These are phyloP conservation scores for Endotrypanum monterogeii DNA, from an alignment of 208 protist species.

Conservation along the genomic window DNA sequence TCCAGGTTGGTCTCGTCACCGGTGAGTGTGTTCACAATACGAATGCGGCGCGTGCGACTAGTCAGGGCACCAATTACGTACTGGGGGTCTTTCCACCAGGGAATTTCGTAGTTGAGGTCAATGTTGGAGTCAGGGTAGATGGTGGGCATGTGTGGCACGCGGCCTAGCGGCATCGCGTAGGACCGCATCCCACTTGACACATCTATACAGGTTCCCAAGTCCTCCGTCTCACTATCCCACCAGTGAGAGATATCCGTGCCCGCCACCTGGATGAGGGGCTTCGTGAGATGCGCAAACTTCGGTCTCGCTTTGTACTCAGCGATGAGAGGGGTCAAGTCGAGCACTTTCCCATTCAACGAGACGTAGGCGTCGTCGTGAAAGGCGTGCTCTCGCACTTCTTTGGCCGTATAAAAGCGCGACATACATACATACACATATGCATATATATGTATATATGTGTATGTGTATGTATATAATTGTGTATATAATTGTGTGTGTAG, in stretches of 20 bases:
- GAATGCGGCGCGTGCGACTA: conserved; percentile 85
- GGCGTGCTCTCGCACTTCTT: conserved; percentile 90
- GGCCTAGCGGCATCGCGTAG: conserved; percentile 87
- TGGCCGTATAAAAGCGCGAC: conserved; percentile 87
- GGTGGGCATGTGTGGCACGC: conserved; percentile 90
- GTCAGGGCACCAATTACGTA: conserved; percentile 91
- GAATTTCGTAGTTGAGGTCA: conserved; percentile 81
- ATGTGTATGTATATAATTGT: too few species aligned
- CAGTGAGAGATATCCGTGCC: conserved; percentile 93
- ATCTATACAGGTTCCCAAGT: conserved; percentile 88
- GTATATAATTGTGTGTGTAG: too few species aligned
- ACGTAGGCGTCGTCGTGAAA: conserved; percentile 90
- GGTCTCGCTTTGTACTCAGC: conserved; percentile 52
- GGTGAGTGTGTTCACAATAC: conserved; percentile 92
- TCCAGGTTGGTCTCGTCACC: conserved; percentile 87
- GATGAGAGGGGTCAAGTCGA: conserved; percentile 90
- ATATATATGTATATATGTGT: too few species aligned
- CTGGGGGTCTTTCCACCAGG: conserved; percentile 91
- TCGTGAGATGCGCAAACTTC: conserved; percentile 57
- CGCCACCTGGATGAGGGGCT: conserved; percentile 81
- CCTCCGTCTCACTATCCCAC: conserved; percentile 77
- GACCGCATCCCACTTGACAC: conserved; percentile 77
- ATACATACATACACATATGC: too few species aligned
- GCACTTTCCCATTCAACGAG: conserved; percentile 87
- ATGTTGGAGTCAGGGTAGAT: conserved; percentile 82